phyloP scores from a whole-genome alignment of 768 basidiomycete species.

The Mycena vitilis region DNA sequence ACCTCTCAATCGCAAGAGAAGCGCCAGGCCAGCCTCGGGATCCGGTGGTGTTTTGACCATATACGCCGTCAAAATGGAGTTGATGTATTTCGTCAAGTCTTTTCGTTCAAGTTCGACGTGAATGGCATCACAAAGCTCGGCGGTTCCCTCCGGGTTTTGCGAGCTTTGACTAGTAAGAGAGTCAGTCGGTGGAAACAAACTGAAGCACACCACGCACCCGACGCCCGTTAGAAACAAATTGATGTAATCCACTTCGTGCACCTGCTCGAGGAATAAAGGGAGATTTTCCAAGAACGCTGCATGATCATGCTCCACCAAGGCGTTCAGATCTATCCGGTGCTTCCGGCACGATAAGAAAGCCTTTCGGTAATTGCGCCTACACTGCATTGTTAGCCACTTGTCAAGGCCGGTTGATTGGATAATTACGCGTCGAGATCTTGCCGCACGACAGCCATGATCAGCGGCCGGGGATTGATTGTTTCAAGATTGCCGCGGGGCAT shows the following conservation, averaged over 20 bases:
- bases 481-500: constrained; percentile 99
- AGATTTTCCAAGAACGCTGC: constrained; percentile 72
- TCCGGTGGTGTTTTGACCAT: constrained; percentile 93
- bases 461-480: constrained; percentile 91
- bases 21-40: constrained; percentile 83
- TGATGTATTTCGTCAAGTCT: constrained; percentile 85
- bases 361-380: constrained; percentile 81
- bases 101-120: constrained; percentile 76
- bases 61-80: constrained; percentile 91
- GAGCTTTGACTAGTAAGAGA: constrained; percentile 64
- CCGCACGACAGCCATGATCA: constrained; percentile 88
- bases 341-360: constrained; percentile 93
- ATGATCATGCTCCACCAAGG: constrained; percentile 88
- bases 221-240: constrained; percentile 91
- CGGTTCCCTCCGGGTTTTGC: constrained; percentile 67
- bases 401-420: not conserved
- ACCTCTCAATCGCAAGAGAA: constrained; percentile 87
- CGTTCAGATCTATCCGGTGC: constrained; percentile 91
- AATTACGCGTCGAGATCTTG: constrained; percentile 80
- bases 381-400: constrained; percentile 7
- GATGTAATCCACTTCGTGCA: constrained; percentile 90
- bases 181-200: constrained; percentile 14
- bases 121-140: constrained; percentile 81
- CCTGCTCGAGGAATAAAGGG: constrained; percentile 80
- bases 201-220: constrained; percentile 63